Evolutionary conservation across 116 monocot species (phyloP), one percentile per base, ranked within the genome.

Genomic region (Dioscorea cayenensis): DNA sequence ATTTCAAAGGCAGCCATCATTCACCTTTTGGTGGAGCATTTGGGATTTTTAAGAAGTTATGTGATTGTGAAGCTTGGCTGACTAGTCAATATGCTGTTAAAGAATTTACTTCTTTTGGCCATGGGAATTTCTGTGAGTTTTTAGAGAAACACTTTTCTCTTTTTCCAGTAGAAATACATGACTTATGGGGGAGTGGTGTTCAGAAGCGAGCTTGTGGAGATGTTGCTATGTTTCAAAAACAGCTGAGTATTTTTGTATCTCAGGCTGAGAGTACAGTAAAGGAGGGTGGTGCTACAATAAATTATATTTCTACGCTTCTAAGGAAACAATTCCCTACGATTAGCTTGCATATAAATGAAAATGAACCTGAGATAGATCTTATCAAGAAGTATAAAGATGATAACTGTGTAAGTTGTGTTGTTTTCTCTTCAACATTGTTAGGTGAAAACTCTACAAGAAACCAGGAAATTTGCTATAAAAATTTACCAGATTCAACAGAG

Each of bases 261-360:
- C 94, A 91, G 73, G 80, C 83, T 73, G 74, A 60, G 72, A 60
- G 58, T 29, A 88, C 81, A 52, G 63, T 67, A 23, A 36, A 68
- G 52, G 73, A 68, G 0, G 75, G 77, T 76, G 77, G 63, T 61
- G 58, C n/a, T 17, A 28, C 79, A 68, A 72, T 75, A 12, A 72
- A 66, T 27, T 27, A 82, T 80, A 37, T 89, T 61, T 80, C 75
- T 50, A 37, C 73, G 69, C 80, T 99, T 66, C 82, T 99, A 19
- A 72, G 60, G 61, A 94, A 77, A 73, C 99, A 99, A 74, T 99
- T 94, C 61, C 94, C 99, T 68, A 86, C 84, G 21, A 51, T 83
- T 36, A 81, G 83, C 76, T 85, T 99, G 43, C 28, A 76, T 64
- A 74, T 87, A 27, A n/a, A 73, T n/a, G 87, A 84, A 52, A 72